Evolutionary conservation across 75 land plant genomes (phyloP).

Genomic region (Cryptomeria japonica): DNA sequence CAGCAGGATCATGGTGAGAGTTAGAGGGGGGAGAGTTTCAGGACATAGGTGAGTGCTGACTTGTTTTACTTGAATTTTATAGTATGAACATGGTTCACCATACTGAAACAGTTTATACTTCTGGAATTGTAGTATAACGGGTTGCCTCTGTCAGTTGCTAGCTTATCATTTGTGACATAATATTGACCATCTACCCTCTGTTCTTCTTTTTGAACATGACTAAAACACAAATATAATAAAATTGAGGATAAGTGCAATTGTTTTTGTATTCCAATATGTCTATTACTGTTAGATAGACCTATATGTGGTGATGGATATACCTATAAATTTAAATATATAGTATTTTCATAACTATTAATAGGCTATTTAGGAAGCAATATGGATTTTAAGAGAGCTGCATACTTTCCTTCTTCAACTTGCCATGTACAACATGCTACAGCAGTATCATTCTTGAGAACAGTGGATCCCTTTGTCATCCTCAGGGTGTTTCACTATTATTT

Average conservation of each 20-base stretch:
- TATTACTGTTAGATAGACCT: not conserved
- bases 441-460: not conserved
- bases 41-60: no score
- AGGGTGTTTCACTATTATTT: not conserved
- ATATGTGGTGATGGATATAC: not conserved
- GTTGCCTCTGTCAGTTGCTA: no score
- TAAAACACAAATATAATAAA: not conserved
- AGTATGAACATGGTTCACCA: no score
- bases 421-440: not conserved
- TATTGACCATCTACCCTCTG: no score
- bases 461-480: not conserved
- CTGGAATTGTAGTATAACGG: no score
- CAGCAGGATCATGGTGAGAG: no score
- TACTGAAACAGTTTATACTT: no score
- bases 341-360: not conserved
- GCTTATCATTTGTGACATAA: no score
- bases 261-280: no score
- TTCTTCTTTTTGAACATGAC: no score
- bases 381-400: not conserved
- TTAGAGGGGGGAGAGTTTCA: no score
- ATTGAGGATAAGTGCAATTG: not conserved
- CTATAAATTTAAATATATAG: not conserved
- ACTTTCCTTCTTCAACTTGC: not conserved
- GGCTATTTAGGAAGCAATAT: not conserved
- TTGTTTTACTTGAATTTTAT: no score